Evolutionary conservation across 805 yeast species (phyloP), one percentile per base, ranked within the genome.

Genomic region (Candida stauntonica): DNA sequence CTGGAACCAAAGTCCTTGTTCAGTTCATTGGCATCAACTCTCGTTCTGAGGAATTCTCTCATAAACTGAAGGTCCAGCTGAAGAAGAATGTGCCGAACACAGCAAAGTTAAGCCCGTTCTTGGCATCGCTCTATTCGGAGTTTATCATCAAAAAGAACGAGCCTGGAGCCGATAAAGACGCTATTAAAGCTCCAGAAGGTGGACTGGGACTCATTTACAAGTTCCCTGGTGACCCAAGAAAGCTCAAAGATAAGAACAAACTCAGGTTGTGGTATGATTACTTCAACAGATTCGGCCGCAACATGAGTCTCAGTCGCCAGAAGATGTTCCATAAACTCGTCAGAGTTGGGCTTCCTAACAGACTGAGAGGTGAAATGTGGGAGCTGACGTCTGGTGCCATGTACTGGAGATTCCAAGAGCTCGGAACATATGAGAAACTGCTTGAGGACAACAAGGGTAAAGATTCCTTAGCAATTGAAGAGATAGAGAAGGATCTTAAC

Each of bases 361-460:
- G 94, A 42, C 67, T 93, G 38, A 73, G 99, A 48, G 99, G 99
- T 27, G 99, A 93, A 55, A 67, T 93, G 12, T 93, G 99, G 99
- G 99, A 93, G 59, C 64, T 86, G 38, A 77, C 87, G 36, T 77
- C 86, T 31, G 99, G 99, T 4, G 81, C 95, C 0, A 78, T 88
- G 69, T 86, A 77, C 54, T 54, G 75, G 37, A 68, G 98, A 35
- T 73, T 79, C 53, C 75, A 76, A 36, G 68, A 82, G 51, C 71
- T 70, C 11, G 75, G 72, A 0, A 77, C 75, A 32, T 93, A 89
- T 60, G 57, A 67, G 30, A 60, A 63, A 23, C 48, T 89, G 7
- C 66, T 88, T 35, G 68, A 66, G 3, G 80, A 76, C 14, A 79
- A 85, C 55, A 70, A 64, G 23, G 84, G 79, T 4, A 75, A 79